These are phyloP conservation scores for Phytophthora pini DNA, from an alignment of 352 stramenopile genomes.

Conservation along the genomic window DNA sequence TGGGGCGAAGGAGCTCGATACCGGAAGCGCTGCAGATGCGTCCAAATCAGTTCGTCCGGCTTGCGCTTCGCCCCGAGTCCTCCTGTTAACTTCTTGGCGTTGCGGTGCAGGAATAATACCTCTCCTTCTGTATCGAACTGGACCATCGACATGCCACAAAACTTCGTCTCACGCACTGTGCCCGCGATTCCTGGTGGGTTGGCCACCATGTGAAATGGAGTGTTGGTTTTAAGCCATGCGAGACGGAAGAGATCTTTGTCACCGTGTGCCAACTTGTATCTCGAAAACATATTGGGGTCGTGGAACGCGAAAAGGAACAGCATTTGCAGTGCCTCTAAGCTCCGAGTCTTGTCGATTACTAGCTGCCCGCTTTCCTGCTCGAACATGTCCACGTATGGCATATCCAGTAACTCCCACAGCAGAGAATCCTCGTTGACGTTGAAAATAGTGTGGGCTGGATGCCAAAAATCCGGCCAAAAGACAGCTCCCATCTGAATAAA, in stretches of 20 bases:
- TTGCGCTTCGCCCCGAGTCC: slow-evolving; percentile 8
- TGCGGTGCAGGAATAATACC: slow-evolving; percentile 53
- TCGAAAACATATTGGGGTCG: slow-evolving; percentile 29
- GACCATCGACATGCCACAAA: slow-evolving; percentile 57
- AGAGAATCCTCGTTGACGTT: slow-evolving; percentile 50
- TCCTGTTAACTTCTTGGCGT: slow-evolving; percentile 41
- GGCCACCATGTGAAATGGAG: slow-evolving; percentile 45
- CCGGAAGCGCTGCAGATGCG: slow-evolving; percentile 59
- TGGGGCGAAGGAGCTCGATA: slow-evolving; percentile 32
- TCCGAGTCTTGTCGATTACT: slow-evolving; percentile 41
- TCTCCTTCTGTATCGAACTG: slow-evolving; percentile 40
- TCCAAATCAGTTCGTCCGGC: slow-evolving; percentile 42
- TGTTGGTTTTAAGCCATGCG: slow-evolving; percentile 52
- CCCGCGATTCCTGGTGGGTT: slow-evolving; percentile 43
- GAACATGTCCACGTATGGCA: slow-evolving; percentile 54
- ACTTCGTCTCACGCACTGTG: slow-evolving; percentile 27
- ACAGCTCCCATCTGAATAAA: slow-evolving; percentile 43
- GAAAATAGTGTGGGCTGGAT: slow-evolving; percentile 54
- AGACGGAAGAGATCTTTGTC: slow-evolving; percentile 63
- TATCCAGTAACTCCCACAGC: slow-evolving; percentile 50
- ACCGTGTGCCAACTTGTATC: slow-evolving; percentile 40
- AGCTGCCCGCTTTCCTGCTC: slow-evolving; percentile 68
- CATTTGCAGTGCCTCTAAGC: slow-evolving; percentile 21
- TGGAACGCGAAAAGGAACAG: slow-evolving; percentile 42
- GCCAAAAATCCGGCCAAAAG: slow-evolving; percentile 71